Evolutionary conservation across 306 rosid species (phyloP).

Genomic region (Ormosia emarginata): DNA sequence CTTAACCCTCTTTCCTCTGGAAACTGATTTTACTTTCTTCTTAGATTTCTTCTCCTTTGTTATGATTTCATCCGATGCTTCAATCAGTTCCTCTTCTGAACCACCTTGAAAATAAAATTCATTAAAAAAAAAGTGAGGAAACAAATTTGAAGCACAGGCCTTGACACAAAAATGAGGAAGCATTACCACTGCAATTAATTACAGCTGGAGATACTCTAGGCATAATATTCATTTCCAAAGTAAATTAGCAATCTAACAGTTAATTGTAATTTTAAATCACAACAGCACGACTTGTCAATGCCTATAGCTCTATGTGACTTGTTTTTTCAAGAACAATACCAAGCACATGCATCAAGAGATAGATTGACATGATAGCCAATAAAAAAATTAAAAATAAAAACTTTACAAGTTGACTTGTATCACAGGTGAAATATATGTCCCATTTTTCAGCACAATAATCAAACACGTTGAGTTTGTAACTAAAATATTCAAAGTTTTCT

Average conservation of each 20-base stretch:
- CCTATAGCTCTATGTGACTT: background rate
- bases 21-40: slow-evolving; percentile 42
- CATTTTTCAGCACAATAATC: no score
- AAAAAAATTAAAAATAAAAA: no score
- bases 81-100: slow-evolving; percentile 59
- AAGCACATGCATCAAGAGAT: background rate
- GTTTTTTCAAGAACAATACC: background rate
- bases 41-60: slow-evolving; percentile 47
- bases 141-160: background rate
- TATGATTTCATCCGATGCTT: slow-evolving; percentile 32
- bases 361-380: background rate
- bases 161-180: background rate
- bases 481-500: no score
- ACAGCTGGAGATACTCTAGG: background rate
- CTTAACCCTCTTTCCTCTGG: slow-evolving; percentile 39
- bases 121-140: background rate
- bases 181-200: background rate
- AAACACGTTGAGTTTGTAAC: no score
- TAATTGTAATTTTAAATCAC: background rate
- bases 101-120: slow-evolving; percentile 40
- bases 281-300: background rate
- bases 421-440: no score
- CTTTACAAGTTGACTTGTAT: no score
- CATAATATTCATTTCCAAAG: slow-evolving; percentile 7
- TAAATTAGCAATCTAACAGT: background rate